Conservation (phyloP, 2,329 filamentous ascomycete species). For the Alternaria consortialis region DNA sequence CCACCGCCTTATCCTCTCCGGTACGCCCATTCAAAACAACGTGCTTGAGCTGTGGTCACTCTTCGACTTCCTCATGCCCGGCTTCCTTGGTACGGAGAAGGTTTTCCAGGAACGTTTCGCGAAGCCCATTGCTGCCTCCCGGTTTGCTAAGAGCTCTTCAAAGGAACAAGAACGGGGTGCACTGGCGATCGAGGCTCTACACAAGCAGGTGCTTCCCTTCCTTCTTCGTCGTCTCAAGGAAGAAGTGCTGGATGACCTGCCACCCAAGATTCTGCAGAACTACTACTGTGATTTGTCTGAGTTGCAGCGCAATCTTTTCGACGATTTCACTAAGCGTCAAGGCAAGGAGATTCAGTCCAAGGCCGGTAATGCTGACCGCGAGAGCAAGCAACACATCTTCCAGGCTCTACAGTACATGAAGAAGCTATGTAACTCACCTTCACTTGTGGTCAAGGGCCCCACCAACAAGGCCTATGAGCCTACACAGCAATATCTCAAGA, state of each 20-base stretch:
- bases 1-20: conserved; percentile 93
- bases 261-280: conserved; percentile 98
- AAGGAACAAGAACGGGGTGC: conserved; percentile 98
- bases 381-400: conserved; percentile 98
- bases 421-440: conserved; percentile 97
- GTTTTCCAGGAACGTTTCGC: conserved; percentile 96
- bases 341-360: conserved; percentile 86
- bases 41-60: conserved; percentile 96
- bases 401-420: conserved; percentile 99
- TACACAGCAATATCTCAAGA: conserved; percentile 80
- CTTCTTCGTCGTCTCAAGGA: conserved; percentile 95
- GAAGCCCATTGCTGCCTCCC: conserved; percentile 92
- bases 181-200: conserved; percentile 94
- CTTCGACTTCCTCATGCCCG: conserved; percentile 99
- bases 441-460: conserved; percentile 88
- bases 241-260: conserved; percentile 93
- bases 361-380: conserved; percentile 81
- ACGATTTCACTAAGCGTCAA: conserved; percentile 95
- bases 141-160: conserved; percentile 95
- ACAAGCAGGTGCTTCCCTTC: conserved; percentile 98
- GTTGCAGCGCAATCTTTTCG: conserved; percentile 91
- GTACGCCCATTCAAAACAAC: conserved; percentile 97
- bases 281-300: conserved; percentile 99
- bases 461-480: conserved; percentile 89
- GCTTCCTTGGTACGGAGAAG: conserved; percentile 94